These are phyloP conservation scores for Sphagnum tenellum DNA, from an alignment of 225 moss, liverwort and hornwort genomes.

Conservation along the genomic window DNA sequence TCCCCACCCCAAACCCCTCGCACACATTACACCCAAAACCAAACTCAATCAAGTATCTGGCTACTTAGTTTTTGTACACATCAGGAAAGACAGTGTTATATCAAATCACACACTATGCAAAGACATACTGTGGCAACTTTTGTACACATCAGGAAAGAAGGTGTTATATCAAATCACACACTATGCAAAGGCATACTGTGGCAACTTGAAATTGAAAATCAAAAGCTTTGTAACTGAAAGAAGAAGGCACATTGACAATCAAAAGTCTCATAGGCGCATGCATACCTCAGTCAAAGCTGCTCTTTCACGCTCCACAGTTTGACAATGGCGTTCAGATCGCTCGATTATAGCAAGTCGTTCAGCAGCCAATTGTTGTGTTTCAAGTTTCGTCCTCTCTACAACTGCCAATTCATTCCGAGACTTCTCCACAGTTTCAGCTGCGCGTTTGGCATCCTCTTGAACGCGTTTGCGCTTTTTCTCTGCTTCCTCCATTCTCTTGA, in stretches of 20 bases:
- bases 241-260: not conserved
- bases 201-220: too few species aligned
- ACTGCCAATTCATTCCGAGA: constrained; percentile 33
- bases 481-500: constrained; percentile 51
- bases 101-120: too few species aligned
- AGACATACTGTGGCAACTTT: too few species aligned
- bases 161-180: too few species aligned
- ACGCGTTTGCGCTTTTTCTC: constrained; percentile 34
- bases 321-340: constrained; percentile 45
- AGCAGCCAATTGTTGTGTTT: constrained; percentile 54
- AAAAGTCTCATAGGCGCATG: not conserved
- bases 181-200: too few species aligned
- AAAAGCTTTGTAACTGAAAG: not conserved
- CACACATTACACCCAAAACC: not conserved
- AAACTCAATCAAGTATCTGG: too few species aligned
- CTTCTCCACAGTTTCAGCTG: constrained; percentile 53
- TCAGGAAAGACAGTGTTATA: too few species aligned
- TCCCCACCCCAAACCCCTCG: not conserved
- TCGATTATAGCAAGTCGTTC: constrained; percentile 32
- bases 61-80: too few species aligned
- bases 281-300: constrained; percentile 29
- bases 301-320: constrained; percentile 52
- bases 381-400: constrained; percentile 56
- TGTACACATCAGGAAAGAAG: too few species aligned
- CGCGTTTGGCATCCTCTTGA: constrained; percentile 46